Conservation (phyloP, 139 green algal genomes). For the Chlorella vulgaris region DNA sequence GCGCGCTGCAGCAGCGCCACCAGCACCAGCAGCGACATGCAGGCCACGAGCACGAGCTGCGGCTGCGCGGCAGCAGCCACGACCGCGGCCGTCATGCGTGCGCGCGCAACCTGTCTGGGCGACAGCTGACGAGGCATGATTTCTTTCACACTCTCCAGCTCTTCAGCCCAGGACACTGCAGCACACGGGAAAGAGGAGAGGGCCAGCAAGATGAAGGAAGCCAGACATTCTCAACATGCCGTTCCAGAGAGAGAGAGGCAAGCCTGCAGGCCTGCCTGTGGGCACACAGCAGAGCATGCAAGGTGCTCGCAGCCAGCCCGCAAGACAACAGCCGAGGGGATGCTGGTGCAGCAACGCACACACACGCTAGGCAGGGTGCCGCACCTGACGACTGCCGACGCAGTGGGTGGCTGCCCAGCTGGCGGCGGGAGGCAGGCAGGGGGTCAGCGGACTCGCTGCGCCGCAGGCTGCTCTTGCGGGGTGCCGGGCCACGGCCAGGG, state of each 20-base stretch:
- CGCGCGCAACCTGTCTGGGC: background rate
- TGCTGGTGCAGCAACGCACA: background rate
- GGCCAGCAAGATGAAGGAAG: no score
- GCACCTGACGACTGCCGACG: conserved; percentile 30
- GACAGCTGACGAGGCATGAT: background rate
- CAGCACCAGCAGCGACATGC: background rate
- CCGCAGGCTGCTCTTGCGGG: conserved; percentile 34
- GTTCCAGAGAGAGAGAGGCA: no score
- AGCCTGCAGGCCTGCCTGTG: no score
- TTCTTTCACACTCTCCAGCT: conserved; percentile 31
- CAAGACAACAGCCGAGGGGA: no score
- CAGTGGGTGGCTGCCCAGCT: conserved; percentile 36
- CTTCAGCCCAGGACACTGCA: conserved; percentile 44
- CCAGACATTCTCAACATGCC: no score
- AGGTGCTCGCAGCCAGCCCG: no score
- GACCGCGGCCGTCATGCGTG: background rate
- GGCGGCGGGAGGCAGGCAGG: background rate
- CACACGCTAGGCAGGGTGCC: background rate
- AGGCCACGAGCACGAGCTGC: conserved; percentile 4
- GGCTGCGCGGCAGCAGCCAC: background rate
- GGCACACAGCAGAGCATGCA: no score
- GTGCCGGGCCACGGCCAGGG: background rate
- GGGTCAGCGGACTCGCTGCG: conserved; percentile 6
- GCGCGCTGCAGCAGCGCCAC: background rate
- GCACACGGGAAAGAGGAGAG: background rate